Evolutionary conservation across 768 basidiomycete species (phyloP), one percentile per base, ranked within the genome.

Genomic region (Guyanaporus albipodus): DNA sequence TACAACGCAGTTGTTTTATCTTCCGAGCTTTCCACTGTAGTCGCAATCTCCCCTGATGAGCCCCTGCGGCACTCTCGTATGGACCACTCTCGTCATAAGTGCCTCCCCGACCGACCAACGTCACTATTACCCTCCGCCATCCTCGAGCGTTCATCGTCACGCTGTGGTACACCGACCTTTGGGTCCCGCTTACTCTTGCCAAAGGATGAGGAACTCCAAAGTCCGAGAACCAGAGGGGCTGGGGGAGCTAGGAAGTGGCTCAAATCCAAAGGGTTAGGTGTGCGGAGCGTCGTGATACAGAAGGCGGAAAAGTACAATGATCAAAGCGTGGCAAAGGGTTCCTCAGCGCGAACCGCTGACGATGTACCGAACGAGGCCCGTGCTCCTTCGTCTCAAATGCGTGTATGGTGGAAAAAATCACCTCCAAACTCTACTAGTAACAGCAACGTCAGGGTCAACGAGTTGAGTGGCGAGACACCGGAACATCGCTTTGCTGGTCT

Each of bases 81-180:
- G 12, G 48, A 49, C 12, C 29, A 22, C 14, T 43, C 48, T 21
- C 51, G 44, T 38, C 29, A 36, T 12, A 55, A 54, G 44, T 46
- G 21, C 15, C 27, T 54, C 18, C 40, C 46, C 6, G 19, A 43
- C 21, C 39, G 42, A 1, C 50, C 50, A 17, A 15, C 44, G 23
- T 50, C 58, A 17, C 12, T 57, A 19, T 50, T 58, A 35, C 56
- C 50, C 21, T 52, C 48, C 8, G 54, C 70, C 31, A 60, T 67
- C 44, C 63, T 74, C 10, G 72, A 75, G 36, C 70, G 72, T 18
- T 69, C 74, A 18, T 72, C 68, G 31, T 80, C 79, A 4, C 68
- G 79, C 31, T 82, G 79, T 50, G 78, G 75, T 9, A 81, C 81
- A 4, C 80, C 81, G 9, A 80, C 81, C 2, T 81, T 82, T 52